Base-by-base conservation (phyloP, 2,329 filamentous ascomycete species). In the Microsporum ferrugineum region DNA sequence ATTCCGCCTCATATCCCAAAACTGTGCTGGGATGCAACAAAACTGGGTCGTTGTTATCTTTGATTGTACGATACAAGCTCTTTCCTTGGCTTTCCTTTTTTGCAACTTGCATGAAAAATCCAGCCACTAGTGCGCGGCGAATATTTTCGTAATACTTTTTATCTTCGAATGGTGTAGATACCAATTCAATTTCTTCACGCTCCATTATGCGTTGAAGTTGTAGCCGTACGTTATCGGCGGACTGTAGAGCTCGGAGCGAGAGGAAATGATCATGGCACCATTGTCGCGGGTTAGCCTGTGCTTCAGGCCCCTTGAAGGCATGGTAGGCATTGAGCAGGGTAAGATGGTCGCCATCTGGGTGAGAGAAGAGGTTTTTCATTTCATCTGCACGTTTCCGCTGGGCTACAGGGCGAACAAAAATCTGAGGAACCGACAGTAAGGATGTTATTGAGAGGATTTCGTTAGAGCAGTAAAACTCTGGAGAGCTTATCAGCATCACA, bases 51-150 rank as follows among this genome's bases (percentile, higher is more conserved):
- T 96, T 88, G 61, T 66, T 66, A 71, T 99, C 95, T 79, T 97
- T 99, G 73, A 99, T 87, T 1, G 94, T 99, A 65, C 87, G 85
- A 77, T 99, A 99, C 47, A 89, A 84, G 63, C 67, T 76, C 80
- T 97, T 97, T 71, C 89, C 88, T 34, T 84, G 86, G 58, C 84
- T 84, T 71, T 97, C 91, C 72, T 88, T 90, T 84, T 95, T 96
- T 62, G 94, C 95, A 27, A 97, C 89, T 74, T 99, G 94, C 94
- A 99, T 99, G 81, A 99, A 99, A 82, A 99, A 99, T 38, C 95
- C 94, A 0, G 91, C 84, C 10, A 96, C 87, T 12, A 99, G 82
- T 6, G 94, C 92, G 41, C 91, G 86, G 51, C 92, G 88, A 69
- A 99, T 99, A 74, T 99, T 99, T 73, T 85, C 90, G 76, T 97